Evolutionary conservation across 1,139 yeast genomes (phyloP).

Genomic region (Debaryomyces psychrophilus): DNA sequence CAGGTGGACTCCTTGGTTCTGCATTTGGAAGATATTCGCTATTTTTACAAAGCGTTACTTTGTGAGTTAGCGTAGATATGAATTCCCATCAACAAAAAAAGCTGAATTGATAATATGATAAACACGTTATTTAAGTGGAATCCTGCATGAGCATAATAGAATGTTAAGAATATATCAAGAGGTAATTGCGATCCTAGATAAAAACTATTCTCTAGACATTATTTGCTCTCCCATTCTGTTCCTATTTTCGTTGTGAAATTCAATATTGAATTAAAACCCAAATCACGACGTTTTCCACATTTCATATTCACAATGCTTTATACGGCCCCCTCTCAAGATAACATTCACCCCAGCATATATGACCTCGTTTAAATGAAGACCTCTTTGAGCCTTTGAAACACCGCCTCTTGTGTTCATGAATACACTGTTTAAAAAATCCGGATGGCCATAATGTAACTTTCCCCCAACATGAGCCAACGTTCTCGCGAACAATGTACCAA

Average conservation of each 20-base stretch:
- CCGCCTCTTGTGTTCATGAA: slow-evolving; percentile 99
- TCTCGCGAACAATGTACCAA: slow-evolving; percentile 97
- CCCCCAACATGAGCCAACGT: slow-evolving; percentile 98
- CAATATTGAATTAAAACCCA: slow-evolving; percentile 97
- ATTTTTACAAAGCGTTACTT: slow-evolving; percentile 83
- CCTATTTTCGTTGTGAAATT: slow-evolving; percentile 99
- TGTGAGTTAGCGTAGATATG: slow-evolving; percentile 89
- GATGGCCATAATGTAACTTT: slow-evolving; percentile 98
- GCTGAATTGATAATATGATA: slow-evolving; percentile 90
- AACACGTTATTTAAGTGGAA: slow-evolving; percentile 97
- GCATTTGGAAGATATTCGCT: slow-evolving; percentile 83
- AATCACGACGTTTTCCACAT: slow-evolving; percentile 99
- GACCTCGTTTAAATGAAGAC: slow-evolving; percentile 98
- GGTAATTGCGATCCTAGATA: slow-evolving; percentile 97
- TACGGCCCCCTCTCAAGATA: slow-evolving; percentile 96
- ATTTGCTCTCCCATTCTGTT: slow-evolving; percentile 99
- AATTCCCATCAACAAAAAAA: slow-evolving; percentile 87
- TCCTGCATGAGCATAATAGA: slow-evolving; percentile 99
- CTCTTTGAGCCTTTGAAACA: slow-evolving; percentile 98
- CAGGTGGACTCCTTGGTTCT: slow-evolving; percentile 81
- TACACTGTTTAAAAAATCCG: slow-evolving; percentile 94
- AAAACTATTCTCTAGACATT: slow-evolving; percentile 96
- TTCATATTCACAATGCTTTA: slow-evolving; percentile 99
- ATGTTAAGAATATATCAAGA: slow-evolving; percentile 93
- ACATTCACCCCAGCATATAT: slow-evolving; percentile 99